Percentiles rank a stretch among this genome's conserved stretches.
These are phyloP conservation scores for Candida railenensis DNA, from an alignment of 805 yeast genomes.

Conservation along the genomic window DNA sequence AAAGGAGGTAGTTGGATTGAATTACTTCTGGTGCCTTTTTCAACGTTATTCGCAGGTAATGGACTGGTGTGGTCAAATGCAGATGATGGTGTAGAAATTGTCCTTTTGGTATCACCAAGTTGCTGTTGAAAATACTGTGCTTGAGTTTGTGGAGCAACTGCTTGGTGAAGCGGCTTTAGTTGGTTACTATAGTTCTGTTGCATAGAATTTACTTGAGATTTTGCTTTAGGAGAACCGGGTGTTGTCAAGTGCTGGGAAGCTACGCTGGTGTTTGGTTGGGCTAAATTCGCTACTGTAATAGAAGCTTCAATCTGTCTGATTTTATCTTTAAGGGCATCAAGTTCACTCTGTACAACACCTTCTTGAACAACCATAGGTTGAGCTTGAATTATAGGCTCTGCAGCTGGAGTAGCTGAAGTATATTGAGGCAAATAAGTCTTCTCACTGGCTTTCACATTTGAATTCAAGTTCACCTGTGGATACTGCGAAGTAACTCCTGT, in stretches of 20 bases:
- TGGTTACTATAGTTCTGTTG: not conserved
- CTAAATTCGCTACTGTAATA: conserved; percentile 30
- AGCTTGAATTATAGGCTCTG: not conserved
- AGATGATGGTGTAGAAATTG: not conserved
- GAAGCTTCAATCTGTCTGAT: conserved; percentile 48
- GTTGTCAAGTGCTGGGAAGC: no score
- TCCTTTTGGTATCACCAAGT: not conserved
- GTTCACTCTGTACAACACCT: not conserved
- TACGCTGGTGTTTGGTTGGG: not conserved
- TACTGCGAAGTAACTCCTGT: not conserved
- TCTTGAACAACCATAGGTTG: not conserved
- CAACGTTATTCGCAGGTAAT: no score
- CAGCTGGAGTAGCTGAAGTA: not conserved
- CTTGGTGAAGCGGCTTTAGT: not conserved
- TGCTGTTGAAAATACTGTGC: conserved; percentile 1
- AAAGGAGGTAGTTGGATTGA: conserved; percentile 7
- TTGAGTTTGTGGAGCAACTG: not conserved
- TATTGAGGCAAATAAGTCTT: not conserved
- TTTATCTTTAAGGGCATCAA: conserved; percentile 25
- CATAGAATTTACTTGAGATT: no score
- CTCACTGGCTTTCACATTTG: not conserved
- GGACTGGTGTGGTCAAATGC: not conserved
- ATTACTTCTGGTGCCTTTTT: conserved; percentile 9
- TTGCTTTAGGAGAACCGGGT: no score
- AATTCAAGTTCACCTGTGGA: not conserved